These are phyloP conservation scores for Pythium volutum DNA, from an alignment of 352 stramenopile genomes.

Conservation along the genomic window DNA sequence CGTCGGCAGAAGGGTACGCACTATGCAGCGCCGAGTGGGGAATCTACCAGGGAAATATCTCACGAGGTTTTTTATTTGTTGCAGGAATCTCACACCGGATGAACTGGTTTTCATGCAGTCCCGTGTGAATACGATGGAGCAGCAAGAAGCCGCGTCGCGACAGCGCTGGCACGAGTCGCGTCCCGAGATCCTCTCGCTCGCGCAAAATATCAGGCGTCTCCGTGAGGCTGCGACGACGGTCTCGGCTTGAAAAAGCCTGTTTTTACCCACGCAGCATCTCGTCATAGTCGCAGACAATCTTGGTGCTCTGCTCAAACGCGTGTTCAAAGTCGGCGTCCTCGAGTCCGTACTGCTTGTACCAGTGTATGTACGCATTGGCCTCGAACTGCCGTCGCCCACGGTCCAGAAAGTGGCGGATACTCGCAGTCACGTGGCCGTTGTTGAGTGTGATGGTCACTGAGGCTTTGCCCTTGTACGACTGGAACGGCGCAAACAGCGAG, in stretches of 20 bases:
- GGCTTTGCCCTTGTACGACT: constrained; percentile 6
- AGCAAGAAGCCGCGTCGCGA: constrained; percentile 15
- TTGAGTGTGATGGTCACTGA: constrained; percentile 50
- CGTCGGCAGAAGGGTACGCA: constrained; percentile 17
- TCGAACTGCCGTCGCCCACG: constrained; percentile 45
- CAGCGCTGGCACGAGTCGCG: constrained; percentile 19
- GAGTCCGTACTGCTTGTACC: constrained; percentile 59
- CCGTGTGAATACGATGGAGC: constrained; percentile 19
- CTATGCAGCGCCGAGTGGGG: not conserved
- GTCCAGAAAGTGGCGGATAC: constrained; percentile 37
- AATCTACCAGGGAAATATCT: not conserved
- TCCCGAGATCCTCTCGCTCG: constrained; percentile 29
- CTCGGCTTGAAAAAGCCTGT: not conserved
- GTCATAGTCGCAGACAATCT: constrained; percentile 46
- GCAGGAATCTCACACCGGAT: constrained; percentile 1
- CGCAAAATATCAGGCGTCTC: constrained; percentile 21
- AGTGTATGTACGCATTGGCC: constrained; percentile 49
- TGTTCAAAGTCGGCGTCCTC: constrained; percentile 45
- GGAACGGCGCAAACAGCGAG: constrained; percentile 25
- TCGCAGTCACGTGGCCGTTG: constrained; percentile 44
- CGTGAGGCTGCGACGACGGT: not conserved
- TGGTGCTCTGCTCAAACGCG: constrained; percentile 37
- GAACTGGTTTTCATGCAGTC: constrained; percentile 19
- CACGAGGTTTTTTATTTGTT: not conserved
- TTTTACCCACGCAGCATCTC: not conserved